These are phyloP conservation scores for Andrographis paniculata DNA, from an alignment of 305 asterid genomes.

Conservation along the genomic window DNA sequence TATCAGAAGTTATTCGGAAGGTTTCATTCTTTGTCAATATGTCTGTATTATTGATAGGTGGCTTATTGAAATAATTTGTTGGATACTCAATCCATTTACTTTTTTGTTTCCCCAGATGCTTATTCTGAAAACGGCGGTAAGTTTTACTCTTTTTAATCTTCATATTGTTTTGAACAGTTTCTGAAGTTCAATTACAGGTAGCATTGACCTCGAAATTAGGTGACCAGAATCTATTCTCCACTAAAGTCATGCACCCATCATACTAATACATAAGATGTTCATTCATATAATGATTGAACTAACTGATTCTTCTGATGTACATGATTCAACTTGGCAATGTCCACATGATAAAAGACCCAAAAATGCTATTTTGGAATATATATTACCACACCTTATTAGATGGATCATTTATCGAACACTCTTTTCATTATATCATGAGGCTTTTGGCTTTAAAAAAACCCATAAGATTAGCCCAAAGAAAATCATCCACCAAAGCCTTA, in stretches of 20 bases:
- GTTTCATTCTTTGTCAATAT: conserved; percentile 29
- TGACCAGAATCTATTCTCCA: conserved; percentile 4
- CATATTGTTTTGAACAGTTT: conserved; percentile 13
- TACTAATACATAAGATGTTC: no score
- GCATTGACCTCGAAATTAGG: conserved; percentile 6
- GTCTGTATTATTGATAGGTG: conserved; percentile 4
- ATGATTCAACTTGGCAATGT: no score
- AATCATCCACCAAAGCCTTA: neutral
- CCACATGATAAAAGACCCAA: no score
- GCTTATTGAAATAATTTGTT: conserved; percentile 8
- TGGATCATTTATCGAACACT: no score
- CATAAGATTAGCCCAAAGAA: neutral
- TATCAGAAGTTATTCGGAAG: conserved; percentile 47
- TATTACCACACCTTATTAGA: no score
- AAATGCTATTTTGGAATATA: no score
- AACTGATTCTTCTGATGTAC: no score
- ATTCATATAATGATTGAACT: no score
- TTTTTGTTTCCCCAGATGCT: conserved; percentile 43
- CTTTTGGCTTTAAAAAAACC: no score
- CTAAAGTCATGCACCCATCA: no score
- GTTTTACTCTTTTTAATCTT: conserved; percentile 21
- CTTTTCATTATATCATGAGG: no score
- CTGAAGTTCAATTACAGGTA: conserved; percentile 5
- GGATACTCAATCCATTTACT: conserved; percentile 15
- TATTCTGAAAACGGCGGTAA: conserved; percentile 57